Conservation (phyloP, 2,329 filamentous ascomycete species). For the Colletotrichum godetiae region DNA sequence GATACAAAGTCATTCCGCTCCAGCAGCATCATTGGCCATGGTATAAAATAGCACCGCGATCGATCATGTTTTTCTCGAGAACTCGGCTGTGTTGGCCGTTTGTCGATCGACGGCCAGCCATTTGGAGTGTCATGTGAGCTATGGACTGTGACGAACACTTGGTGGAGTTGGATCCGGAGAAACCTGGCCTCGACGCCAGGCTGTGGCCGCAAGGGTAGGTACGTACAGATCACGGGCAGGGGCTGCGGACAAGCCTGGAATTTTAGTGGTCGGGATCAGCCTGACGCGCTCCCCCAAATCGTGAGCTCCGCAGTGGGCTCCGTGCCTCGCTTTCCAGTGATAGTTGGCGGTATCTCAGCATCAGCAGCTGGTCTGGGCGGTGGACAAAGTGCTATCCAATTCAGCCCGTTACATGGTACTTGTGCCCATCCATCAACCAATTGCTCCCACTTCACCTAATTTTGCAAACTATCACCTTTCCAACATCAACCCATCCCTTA, state of each 20-base stretch:
- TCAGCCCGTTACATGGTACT: slow-evolving; percentile 10
- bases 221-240: slow-evolving; percentile 1
- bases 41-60: too few species aligned
- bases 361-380: slow-evolving; percentile 32
- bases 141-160: neutral
- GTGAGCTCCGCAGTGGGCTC: slow-evolving; percentile 27
- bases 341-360: slow-evolving; percentile 27
- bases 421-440: slow-evolving; percentile 14
- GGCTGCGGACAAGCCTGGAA: neutral
- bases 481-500: neutral
- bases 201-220: neutral
- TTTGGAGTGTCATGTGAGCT: neutral
- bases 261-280: slow-evolving; percentile 27
- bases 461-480: neutral
- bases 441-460: neutral
- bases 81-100: neutral
- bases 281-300: slow-evolving; percentile 34
- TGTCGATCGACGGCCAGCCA: neutral
- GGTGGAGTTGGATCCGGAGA: slow-evolving; percentile 13
- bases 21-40: too few species aligned
- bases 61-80: too few species aligned
- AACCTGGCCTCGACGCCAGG: neutral
- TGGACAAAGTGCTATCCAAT: slow-evolving; percentile 27
- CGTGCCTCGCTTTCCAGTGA: slow-evolving; percentile 18
- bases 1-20: too few species aligned